Conservation (phyloP, 1,139 yeast species). For the Kodamaea sp. region DNA sequence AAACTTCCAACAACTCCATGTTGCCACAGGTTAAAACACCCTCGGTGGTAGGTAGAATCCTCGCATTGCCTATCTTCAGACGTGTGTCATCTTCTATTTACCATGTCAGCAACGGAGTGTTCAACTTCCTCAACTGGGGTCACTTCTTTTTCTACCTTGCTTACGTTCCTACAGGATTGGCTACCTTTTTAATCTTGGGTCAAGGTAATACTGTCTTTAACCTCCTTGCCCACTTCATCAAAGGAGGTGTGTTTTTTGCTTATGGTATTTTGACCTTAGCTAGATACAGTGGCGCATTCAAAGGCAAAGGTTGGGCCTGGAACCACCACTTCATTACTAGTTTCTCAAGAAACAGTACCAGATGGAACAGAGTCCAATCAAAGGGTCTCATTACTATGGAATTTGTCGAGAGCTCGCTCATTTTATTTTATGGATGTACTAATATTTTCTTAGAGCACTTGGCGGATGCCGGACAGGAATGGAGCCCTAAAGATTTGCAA, state of each 20-base stretch:
- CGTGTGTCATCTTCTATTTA: constrained; percentile 7
- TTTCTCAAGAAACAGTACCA: constrained; percentile 18
- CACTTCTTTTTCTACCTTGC: constrained; percentile 61
- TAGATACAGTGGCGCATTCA: constrained; percentile 82
- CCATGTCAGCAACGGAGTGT: constrained; percentile 29
- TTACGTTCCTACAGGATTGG: constrained; percentile 73
- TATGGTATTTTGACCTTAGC: constrained; percentile 78
- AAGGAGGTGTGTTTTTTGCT: constrained; percentile 85
- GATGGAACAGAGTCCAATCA: constrained; percentile 48
- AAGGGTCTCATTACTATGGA: constrained; percentile 76
- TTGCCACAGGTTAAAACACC: constrained; percentile 1
- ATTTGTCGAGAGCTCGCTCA: constrained; percentile 73
- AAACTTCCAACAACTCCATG: constrained; percentile 21
- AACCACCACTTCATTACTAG: constrained; percentile 51
- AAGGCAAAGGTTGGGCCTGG: constrained; percentile 89
- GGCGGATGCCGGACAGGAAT: constrained; percentile 67
- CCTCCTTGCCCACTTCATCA: constrained; percentile 89
- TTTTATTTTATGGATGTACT: constrained; percentile 84
- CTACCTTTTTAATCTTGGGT: constrained; percentile 72
- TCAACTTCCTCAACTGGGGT: constrained; percentile 62
- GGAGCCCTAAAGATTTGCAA: constrained; percentile 93
- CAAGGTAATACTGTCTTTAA: constrained; percentile 68
- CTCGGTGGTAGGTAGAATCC: constrained; percentile 5
- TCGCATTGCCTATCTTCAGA: constrained; percentile 13
- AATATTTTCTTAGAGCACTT: constrained; percentile 89